Evolutionary conservation across 1,139 yeast genomes (phyloP).

Genomic region (Suhomyces yuchorum): DNA sequence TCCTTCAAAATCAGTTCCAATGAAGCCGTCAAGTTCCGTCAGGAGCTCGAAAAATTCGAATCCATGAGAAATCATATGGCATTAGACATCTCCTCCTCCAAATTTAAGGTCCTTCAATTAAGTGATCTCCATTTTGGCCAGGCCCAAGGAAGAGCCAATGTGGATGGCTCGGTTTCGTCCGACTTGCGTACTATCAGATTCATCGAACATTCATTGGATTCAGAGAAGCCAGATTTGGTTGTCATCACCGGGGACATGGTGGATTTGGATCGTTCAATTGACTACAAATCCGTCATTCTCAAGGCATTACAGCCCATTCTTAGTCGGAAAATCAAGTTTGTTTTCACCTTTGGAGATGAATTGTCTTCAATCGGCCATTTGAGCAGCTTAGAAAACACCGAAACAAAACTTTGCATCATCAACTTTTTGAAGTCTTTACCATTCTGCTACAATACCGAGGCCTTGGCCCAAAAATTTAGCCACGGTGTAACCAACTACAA

Average conservation of each 20-base stretch:
- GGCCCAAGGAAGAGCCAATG: constrained; percentile 27
- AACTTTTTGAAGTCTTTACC: constrained; percentile 37
- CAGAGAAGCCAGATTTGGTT: constrained; percentile 39
- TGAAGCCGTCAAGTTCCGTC: constrained; percentile 10
- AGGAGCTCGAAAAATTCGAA: constrained; percentile 10
- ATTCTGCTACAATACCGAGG: constrained; percentile 36
- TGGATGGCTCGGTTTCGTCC: constrained; percentile 26
- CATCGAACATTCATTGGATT: constrained; percentile 27
- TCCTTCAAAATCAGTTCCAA: constrained; percentile 12
- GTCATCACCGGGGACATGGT: constrained; percentile 47
- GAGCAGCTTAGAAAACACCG: background rate
- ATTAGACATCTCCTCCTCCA: constrained; percentile 10
- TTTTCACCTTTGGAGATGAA: constrained; percentile 46
- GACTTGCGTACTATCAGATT: constrained; percentile 36
- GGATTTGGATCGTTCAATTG: constrained; percentile 28
- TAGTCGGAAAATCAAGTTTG: constrained; percentile 31
- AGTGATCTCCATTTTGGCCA: constrained; percentile 46
- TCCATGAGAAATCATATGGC: constrained; percentile 6
- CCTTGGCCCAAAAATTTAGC: constrained; percentile 17
- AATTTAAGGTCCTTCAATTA: constrained; percentile 39
- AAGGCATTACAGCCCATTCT: constrained; percentile 42
- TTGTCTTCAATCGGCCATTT: constrained; percentile 8
- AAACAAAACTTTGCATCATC: constrained; percentile 15
- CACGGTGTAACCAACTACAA: constrained; percentile 46
- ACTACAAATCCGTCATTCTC: constrained; percentile 37